A percentile compares a stretch with the other conserved stretches of the same genome.
These are phyloP conservation scores for Gonium pectorale DNA, from an alignment of 139 green algal species.

Conservation along the genomic window DNA sequence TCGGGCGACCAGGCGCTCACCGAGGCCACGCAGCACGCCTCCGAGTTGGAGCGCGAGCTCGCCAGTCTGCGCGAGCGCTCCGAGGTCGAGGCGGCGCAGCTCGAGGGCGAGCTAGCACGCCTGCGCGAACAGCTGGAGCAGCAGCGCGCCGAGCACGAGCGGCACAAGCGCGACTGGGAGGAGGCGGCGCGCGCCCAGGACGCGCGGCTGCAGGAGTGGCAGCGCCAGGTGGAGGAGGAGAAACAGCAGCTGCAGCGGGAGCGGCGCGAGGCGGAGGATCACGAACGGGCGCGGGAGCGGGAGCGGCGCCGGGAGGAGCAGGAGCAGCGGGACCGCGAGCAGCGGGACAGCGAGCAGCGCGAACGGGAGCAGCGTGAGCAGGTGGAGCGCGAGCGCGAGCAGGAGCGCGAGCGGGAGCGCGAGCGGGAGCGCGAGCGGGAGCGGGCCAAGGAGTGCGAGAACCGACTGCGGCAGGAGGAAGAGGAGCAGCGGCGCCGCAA, in stretches of 20 bases:
- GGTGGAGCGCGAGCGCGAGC: background rate
- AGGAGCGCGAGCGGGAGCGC: background rate
- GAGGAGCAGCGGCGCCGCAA: background rate
- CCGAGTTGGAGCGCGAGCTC: conserved; percentile 15
- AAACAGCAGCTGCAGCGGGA: background rate
- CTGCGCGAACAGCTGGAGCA: background rate
- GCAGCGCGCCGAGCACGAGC: background rate
- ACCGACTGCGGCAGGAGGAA: background rate
- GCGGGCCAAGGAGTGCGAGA: background rate
- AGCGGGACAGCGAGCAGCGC: background rate
- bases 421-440: background rate
- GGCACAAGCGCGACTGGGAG: background rate
- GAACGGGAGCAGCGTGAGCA: background rate
- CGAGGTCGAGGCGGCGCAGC: background rate
- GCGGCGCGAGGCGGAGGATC: background rate
- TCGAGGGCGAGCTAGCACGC: background rate
- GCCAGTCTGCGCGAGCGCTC: background rate
- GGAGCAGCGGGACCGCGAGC: background rate
- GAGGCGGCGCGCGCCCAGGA: no score
- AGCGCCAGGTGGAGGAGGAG: background rate
- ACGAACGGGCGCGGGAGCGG: background rate
- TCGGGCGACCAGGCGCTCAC: background rate
- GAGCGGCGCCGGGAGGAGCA: background rate
- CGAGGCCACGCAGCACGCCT: background rate
- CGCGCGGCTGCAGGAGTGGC: conserved; percentile 1